A percentile compares a stretch with the other conserved stretches of the same genome.
Evolutionary conservation across 306 rosid genomes (phyloP).

Genomic region (Parietaria judaica): DNA sequence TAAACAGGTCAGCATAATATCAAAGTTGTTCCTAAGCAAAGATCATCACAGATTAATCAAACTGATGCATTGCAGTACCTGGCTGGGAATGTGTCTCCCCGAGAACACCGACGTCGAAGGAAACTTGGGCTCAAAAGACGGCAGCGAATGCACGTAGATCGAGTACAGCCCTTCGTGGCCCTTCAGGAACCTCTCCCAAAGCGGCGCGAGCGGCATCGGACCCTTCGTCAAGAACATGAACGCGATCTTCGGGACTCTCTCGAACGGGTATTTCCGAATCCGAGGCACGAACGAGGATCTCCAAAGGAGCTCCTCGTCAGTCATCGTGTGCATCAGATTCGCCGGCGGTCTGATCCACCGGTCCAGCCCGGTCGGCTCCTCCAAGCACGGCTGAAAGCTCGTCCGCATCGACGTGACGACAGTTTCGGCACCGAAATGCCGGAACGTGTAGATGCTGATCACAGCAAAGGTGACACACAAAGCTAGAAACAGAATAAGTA

Average conservation of each 20-base stretch:
- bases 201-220: constrained; percentile 78
- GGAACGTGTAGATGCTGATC: constrained; percentile 57
- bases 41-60: no score
- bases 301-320: constrained; percentile 67
- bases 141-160: constrained; percentile 75
- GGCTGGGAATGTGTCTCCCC: constrained; percentile 79
- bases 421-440: constrained; percentile 58
- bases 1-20: no score
- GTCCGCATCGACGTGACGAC: constrained; percentile 40
- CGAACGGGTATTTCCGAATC: constrained; percentile 54
- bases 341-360: constrained; percentile 59
- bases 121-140: constrained; percentile 55
- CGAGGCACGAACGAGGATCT: constrained; percentile 66
- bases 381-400: constrained; percentile 57
- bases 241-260: constrained; percentile 81
- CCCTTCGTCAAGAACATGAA: constrained; percentile 96
- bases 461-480: constrained; percentile 55
- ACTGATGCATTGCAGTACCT: constrained; percentile 35
- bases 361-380: constrained; percentile 43
- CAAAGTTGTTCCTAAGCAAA: no score
- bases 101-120: constrained; percentile 52
- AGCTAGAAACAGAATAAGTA: constrained; percentile 53
- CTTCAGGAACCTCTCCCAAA: constrained; percentile 90
- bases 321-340: constrained; percentile 62
- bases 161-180: constrained; percentile 60